phyloP scores from a whole-genome alignment of 495 filamentous ascomycete species.

The Thermothielavioides terrestris region DNA sequence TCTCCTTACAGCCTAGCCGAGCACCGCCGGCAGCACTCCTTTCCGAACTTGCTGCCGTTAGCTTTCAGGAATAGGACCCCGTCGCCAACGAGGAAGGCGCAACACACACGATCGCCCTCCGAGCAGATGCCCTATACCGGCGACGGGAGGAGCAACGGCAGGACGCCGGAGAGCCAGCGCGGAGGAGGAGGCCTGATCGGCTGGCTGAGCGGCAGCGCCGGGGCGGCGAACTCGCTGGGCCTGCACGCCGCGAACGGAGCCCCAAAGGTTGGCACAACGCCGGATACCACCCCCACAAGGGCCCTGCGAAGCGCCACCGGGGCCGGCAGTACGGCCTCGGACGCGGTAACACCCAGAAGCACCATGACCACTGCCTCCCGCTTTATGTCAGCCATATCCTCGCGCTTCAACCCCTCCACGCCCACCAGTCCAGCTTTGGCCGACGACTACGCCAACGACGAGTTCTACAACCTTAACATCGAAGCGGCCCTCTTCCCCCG shows the following conservation, averaged over 20 bases:
- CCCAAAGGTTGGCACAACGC: constrained; percentile 10
- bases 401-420: constrained; percentile 28
- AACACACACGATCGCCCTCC: constrained; percentile 15
- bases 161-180: constrained; percentile 18
- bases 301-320: constrained; percentile 13
- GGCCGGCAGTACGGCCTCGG: background rate
- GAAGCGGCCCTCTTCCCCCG: constrained; percentile 48
- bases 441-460: constrained; percentile 3
- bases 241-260: constrained; percentile 5
- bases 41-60: constrained; percentile 30
- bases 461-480: constrained; percentile 55
- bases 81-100: constrained; percentile 26
- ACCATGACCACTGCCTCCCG: constrained; percentile 28
- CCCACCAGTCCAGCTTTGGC: background rate
- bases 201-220: constrained; percentile 26
- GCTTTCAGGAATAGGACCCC: constrained; percentile 24
- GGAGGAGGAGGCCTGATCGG: constrained; percentile 18
- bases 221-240: constrained; percentile 13
- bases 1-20: constrained; percentile 13
- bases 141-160: constrained; percentile 23
- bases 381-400: constrained; percentile 38
- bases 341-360: constrained; percentile 29
- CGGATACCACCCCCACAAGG: constrained; percentile 27
- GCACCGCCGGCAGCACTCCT: constrained; percentile 39
- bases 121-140: constrained; percentile 40